phyloP scores from a whole-genome alignment of 192 early-diverging fungal species.

The Gamsiella multidivaricata region DNA sequence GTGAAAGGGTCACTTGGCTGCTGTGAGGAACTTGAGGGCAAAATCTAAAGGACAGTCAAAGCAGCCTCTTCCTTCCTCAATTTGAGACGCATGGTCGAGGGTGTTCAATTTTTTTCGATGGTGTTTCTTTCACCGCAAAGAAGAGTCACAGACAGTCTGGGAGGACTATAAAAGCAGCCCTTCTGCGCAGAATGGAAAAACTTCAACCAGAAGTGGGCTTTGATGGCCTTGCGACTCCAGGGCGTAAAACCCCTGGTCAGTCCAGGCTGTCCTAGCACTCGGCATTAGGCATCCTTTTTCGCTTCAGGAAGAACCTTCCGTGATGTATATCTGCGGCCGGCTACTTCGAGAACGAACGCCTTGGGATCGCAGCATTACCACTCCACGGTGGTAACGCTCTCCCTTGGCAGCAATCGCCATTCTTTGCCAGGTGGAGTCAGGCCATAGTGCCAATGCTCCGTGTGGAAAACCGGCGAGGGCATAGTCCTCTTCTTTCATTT shows the following conservation, averaged over 20 bases:
- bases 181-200: too few relatives aligned
- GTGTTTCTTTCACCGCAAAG: too few relatives aligned
- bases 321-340: constrained; percentile 58
- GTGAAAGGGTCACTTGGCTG: too few relatives aligned
- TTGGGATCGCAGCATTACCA: constrained; percentile 34
- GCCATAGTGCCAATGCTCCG: constrained; percentile 54
- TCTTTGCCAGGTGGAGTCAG: constrained; percentile 59
- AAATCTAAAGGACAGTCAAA: too few relatives aligned
- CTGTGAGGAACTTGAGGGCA: too few relatives aligned
- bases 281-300: constrained; percentile 55
- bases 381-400: constrained; percentile 23
- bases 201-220: constrained; percentile 50
- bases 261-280: constrained; percentile 41
- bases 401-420: constrained; percentile 45
- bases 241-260: constrained; percentile 31
- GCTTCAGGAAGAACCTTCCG: constrained; percentile 8
- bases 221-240: constrained; percentile 24
- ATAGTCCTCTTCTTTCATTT: constrained; percentile 15
- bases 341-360: constrained; percentile 53
- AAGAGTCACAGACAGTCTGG: too few relatives aligned
- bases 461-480: constrained; percentile 57
- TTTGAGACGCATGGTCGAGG: too few relatives aligned
- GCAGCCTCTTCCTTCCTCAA: too few relatives aligned
- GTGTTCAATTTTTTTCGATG: too few relatives aligned
- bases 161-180: too few relatives aligned